Conservation (phyloP, 2,329 filamentous ascomycete species). For the Verticillium isaacii region DNA sequence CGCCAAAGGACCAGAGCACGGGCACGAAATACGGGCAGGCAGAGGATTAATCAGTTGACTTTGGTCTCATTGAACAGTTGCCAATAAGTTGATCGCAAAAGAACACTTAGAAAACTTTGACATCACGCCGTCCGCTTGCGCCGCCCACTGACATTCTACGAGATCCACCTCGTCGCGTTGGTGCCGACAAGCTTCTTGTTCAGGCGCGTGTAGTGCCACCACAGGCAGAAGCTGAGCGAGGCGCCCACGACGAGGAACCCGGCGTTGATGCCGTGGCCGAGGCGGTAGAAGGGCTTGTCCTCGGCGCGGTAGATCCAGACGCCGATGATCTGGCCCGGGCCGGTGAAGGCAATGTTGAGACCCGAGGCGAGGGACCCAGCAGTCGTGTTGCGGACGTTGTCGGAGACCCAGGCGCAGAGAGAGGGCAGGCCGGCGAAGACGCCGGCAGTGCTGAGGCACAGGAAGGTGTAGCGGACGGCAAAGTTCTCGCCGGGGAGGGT, state of each 20-base stretch:
- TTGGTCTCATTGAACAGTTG: no score
- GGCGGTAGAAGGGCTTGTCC: conserved; percentile 57
- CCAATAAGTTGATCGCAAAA: no score
- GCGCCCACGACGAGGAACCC: conserved; percentile 54
- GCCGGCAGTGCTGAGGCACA: conserved; percentile 63
- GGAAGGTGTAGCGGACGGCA: conserved; percentile 57
- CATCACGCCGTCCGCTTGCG: no score
- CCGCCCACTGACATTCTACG: background rate
- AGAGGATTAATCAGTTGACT: no score
- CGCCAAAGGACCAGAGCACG: no score
- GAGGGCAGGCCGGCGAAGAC: conserved; percentile 66
- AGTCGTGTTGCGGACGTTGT: conserved; percentile 61
- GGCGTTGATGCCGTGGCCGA: conserved; percentile 65
- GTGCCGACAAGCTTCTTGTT: conserved; percentile 1
- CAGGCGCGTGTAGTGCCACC: background rate
- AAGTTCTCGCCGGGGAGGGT: background rate
- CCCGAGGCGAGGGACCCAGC: conserved; percentile 65
- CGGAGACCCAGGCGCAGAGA: conserved; percentile 65
- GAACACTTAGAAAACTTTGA: no score
- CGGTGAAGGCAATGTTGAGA: conserved; percentile 64
- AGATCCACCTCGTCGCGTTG: background rate
- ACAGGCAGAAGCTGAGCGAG: conserved; percentile 33
- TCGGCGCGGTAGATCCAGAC: conserved; percentile 69
- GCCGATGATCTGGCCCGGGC: conserved; percentile 62
- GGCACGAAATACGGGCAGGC: no score